A percentile compares a stretch with the other conserved stretches of the same genome.
These are phyloP conservation scores for Galeopsis tetrahit DNA, from an alignment of 257 asterid genomes.

Conservation along the genomic window DNA sequence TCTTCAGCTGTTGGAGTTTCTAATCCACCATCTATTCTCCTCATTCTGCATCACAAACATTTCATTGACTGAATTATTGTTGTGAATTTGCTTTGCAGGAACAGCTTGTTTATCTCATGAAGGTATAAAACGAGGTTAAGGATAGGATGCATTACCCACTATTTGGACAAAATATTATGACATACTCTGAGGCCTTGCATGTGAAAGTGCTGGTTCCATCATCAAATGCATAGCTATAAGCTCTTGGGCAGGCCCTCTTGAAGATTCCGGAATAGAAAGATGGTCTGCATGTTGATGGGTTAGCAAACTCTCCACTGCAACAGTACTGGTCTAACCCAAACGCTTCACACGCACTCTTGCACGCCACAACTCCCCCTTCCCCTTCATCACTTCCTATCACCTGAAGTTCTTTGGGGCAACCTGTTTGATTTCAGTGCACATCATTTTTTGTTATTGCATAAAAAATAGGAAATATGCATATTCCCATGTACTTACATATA, in stretches of 20 bases:
- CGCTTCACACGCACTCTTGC: conserved; percentile 88
- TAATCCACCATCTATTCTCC: conserved; percentile 46
- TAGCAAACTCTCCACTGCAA: conserved; percentile 85
- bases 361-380: conserved; percentile 69
- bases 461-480: not conserved
- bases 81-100: conserved; percentile 22
- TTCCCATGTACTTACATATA: not conserved
- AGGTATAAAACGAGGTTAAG: conserved; percentile 2
- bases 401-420: conserved; percentile 88
- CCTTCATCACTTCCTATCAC: conserved; percentile 57
- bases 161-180: conserved; percentile 57
- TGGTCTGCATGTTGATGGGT: conserved; percentile 76
- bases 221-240: conserved; percentile 80
- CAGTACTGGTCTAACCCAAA: conserved; percentile 76
- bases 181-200: conserved; percentile 69
- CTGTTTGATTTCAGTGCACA: conserved; percentile 44
- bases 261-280: conserved; percentile 75
- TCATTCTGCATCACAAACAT: conserved; percentile 47
- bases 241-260: conserved; percentile 75
- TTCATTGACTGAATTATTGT: conserved; percentile 9
- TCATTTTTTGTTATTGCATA: not conserved
- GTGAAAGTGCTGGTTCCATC: conserved; percentile 91
- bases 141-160: conserved; percentile 43
- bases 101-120: not conserved
- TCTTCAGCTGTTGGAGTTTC: conserved; percentile 47